These are phyloP conservation scores for Aechmea fasciata DNA, from an alignment of 176 grass and related monocot species.

Conservation along the genomic window DNA sequence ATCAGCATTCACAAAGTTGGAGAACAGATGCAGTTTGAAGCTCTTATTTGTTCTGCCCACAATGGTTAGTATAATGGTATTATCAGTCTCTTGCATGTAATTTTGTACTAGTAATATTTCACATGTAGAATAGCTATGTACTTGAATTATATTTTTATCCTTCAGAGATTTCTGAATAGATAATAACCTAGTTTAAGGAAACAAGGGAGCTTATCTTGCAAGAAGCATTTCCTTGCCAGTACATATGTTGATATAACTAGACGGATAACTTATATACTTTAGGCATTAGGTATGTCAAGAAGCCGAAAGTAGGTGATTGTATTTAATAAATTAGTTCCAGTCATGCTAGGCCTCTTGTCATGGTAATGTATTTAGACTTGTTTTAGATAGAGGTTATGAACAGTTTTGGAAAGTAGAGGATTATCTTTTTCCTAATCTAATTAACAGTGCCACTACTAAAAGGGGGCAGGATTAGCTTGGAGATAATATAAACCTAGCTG, in stretches of 20 bases:
- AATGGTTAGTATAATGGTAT: background rate
- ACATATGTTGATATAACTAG: background rate
- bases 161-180: background rate
- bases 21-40: background rate
- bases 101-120: background rate
- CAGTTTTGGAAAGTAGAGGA: too few species aligned
- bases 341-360: too few species aligned
- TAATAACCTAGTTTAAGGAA: background rate
- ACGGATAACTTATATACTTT: background rate
- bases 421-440: too few species aligned
- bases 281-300: too few species aligned
- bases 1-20: background rate
- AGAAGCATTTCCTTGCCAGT: background rate
- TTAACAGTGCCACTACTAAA: too few species aligned
- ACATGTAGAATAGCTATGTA: background rate
- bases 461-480: too few species aligned
- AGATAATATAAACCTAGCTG: too few species aligned
- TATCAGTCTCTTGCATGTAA: background rate
- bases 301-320: too few species aligned
- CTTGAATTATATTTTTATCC: background rate
- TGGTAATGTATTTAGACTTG: too few species aligned
- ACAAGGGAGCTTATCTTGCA: background rate
- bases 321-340: too few species aligned
- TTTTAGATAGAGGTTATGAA: too few species aligned
- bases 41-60: background rate